Percentiles rank a stretch among this genome's conserved stretches.
Evolutionary conservation across 768 basidiomycete genomes (phyloP).

Genomic region (Pisolithus orientalis): DNA sequence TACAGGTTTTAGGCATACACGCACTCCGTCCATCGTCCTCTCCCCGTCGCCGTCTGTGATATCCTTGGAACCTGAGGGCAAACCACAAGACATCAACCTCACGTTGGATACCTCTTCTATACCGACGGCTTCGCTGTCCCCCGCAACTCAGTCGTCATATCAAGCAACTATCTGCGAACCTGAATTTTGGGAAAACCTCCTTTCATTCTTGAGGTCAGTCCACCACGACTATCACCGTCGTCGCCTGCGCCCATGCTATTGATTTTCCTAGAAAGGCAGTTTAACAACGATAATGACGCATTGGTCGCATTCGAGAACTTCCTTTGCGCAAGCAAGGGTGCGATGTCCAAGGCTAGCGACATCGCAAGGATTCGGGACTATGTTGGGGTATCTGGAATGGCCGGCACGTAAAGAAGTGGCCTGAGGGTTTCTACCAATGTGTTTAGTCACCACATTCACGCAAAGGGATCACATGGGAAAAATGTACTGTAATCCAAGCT

Average conservation of each 20-base stretch:
- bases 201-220: conserved; percentile 53
- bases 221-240: not conserved
- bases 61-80: conserved; percentile 36
- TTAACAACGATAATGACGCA: conserved; percentile 56
- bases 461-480: conserved; percentile 3
- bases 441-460: not conserved
- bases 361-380: conserved; percentile 89
- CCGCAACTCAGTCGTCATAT: conserved; percentile 21
- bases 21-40: conserved; percentile 73
- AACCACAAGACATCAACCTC: conserved; percentile 57
- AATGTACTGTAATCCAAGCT: too few species aligned
- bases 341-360: conserved; percentile 66
- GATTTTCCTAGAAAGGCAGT: conserved; percentile 46
- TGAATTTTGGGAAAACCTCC: conserved; percentile 71
- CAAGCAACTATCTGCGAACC: conserved; percentile 61
- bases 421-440: not conserved
- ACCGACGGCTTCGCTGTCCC: conserved; percentile 40
- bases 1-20: conserved; percentile 42
- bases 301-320: conserved; percentile 80
- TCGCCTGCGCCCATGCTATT: not conserved
- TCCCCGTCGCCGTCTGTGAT: conserved; percentile 64
- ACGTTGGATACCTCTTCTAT: conserved; percentile 55
- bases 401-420: conserved; percentile 49
- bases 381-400: conserved; percentile 86
- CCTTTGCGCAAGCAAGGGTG: conserved; percentile 73